Evolutionary conservation across 495 filamentous ascomycete species (phyloP).

Genomic region (Coniosporium apollinis): DNA sequence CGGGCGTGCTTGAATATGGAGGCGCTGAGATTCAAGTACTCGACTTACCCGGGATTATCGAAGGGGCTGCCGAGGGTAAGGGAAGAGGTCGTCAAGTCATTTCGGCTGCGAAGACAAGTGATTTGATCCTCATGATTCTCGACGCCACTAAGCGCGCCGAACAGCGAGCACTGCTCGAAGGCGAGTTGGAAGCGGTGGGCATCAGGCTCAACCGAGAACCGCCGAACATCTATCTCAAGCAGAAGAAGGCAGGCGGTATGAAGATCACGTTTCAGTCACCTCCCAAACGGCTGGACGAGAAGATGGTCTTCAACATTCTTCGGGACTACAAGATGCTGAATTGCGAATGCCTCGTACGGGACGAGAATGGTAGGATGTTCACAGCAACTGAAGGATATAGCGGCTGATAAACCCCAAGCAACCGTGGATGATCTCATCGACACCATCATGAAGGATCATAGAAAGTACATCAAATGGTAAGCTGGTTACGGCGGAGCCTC

Average conservation of each 20-base stretch:
- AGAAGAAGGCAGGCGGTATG: constrained; percentile 93
- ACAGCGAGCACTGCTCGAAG: constrained; percentile 77
- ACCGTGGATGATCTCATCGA: constrained; percentile 99
- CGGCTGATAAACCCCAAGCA: too few species aligned
- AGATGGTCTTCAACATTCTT: constrained; percentile 91
- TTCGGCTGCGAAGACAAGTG: constrained; percentile 96
- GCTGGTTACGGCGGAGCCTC: neutral
- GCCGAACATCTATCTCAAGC: constrained; percentile 98
- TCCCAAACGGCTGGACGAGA: constrained; percentile 85
- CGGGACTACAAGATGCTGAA: constrained; percentile 98
- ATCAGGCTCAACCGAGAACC: constrained; percentile 87
- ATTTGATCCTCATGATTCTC: constrained; percentile 90
- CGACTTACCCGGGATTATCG: constrained; percentile 97
- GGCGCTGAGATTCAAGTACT: constrained; percentile 97
- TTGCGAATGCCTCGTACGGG: constrained; percentile 86
- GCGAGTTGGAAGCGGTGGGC: constrained; percentile 88
- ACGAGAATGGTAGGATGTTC: constrained; percentile 53
- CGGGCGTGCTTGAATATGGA: constrained; percentile 94
- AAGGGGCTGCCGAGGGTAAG: constrained; percentile 92
- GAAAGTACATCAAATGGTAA: constrained; percentile 85
- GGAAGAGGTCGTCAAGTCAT: constrained; percentile 94
- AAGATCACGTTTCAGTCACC: constrained; percentile 90
- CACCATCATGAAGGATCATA: constrained; percentile 96
- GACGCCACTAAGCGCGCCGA: constrained; percentile 96
- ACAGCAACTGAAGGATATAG: too few species aligned